A percentile compares a stretch with the other conserved stretches of the same genome.
Evolutionary conservation across 768 basidiomycete species (phyloP).

Genomic region (Galerina sulciceps): DNA sequence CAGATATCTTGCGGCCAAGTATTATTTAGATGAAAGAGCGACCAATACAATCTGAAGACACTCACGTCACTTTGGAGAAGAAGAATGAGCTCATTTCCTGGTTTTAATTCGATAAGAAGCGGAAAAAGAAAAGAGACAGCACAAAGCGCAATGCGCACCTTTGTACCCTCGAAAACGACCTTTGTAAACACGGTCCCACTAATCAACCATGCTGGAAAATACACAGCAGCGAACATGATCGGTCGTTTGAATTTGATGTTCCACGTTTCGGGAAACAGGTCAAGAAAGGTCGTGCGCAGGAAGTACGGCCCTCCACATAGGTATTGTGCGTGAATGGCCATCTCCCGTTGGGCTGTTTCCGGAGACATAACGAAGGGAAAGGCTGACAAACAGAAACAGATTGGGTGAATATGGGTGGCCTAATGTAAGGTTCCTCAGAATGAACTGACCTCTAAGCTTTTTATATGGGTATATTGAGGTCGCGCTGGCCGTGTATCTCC

Average conservation of each 20-base stretch:
- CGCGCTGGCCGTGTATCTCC: too few relatives aligned
- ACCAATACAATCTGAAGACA: neutral
- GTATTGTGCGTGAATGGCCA: neutral
- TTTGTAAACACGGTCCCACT: neutral
- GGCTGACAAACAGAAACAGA: too few relatives aligned
- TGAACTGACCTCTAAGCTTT: too few relatives aligned
- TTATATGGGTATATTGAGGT: too few relatives aligned
- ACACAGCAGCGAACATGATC: neutral
- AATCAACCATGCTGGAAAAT: constrained; percentile 7
- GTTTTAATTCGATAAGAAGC: neutral
- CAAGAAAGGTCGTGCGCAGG: neutral
- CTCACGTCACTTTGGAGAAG: neutral
- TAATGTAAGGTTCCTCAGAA: too few relatives aligned
- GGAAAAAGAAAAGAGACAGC: neutral
- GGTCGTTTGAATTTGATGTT: constrained; percentile 2
- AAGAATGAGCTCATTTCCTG: neutral
- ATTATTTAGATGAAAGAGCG: neutral
- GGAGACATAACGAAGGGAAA: too few relatives aligned
- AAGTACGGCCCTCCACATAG: neutral
- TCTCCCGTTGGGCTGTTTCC: too few relatives aligned
- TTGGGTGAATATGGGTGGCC: too few relatives aligned
- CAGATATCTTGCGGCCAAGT: neutral
- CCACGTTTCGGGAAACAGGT: neutral
- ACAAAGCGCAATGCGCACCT: neutral
- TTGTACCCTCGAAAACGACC: neutral